Base-by-base conservation (phyloP, 2,329 filamentous ascomycete species). In the Pseudocercospora fuligena region DNA sequence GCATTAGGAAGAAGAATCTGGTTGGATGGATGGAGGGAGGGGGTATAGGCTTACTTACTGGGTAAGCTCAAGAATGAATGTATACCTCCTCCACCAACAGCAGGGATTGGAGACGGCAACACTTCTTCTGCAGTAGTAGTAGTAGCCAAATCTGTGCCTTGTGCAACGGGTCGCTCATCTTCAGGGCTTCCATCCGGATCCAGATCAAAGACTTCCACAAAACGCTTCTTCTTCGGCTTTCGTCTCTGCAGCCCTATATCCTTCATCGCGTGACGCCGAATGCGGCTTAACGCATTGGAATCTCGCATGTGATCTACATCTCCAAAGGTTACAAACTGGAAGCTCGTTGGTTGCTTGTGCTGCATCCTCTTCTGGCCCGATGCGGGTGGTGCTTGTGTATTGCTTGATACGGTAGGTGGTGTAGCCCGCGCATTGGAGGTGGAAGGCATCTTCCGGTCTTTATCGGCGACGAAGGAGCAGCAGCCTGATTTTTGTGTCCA, bases 201-300 rank as follows among this genome's bases (percentile, higher is more conserved):
- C 11, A 53, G 49, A 23, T 33, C 31, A 14, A 11, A 14, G 2
- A 58, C 33, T 33, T 58, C 54, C 29, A 63, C n/a, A 31, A 60
- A 56, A 8, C 64, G 60, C 31, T 31, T 54, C 53, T 66, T 66
- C 60, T 66, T 66, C 7, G 60, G 64, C 54, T 54, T 62, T 19
- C 64, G 60, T 27, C 64, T 43, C 46, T 54, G 54, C 16, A 58
- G 54, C n/a, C 54, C 64, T 21, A 66, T 66, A 23, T 66, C 60
- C 46, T 63, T 66, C 60, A 63, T 66, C 16, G 64, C 64, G 43
- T 66, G 64, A 16, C 64, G 64, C 25, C 64, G 60, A 27, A 66
- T 63, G 21, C 60, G 61, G 46, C 60, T 59, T 8, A 63, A 46
- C 9, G 64, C 60, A 3, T 19, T 33, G 14, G 60, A 29, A 46